These are phyloP conservation scores for Mucor circinelloides DNA, from an alignment of 371 early-diverging fungal species.

Conservation along the genomic window DNA sequence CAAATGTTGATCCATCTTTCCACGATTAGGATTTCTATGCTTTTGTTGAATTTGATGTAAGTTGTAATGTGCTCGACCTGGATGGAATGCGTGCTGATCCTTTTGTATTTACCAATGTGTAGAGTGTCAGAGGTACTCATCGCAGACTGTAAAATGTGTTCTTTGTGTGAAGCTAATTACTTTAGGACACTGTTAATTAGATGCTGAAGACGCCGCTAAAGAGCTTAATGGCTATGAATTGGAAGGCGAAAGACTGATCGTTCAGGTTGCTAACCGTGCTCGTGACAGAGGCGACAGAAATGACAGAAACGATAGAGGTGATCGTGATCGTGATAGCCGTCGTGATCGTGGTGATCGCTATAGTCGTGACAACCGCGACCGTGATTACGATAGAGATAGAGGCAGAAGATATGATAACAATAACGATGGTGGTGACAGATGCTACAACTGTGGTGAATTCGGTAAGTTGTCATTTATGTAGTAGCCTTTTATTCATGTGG, in stretches of 20 bases:
- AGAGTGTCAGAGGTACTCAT: constrained; percentile 25
- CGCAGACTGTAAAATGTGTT: background rate
- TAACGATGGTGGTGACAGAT: constrained; percentile 29
- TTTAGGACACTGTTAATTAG: constrained; percentile 19
- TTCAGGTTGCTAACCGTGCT: constrained; percentile 42
- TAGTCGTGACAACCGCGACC: constrained; percentile 16
- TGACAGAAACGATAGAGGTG: constrained; percentile 1
- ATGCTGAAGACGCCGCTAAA: constrained; percentile 78
- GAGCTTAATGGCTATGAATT: constrained; percentile 65
- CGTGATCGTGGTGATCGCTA: constrained; percentile 11
- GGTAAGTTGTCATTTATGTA: constrained; percentile 20
- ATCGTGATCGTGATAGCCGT: constrained; percentile 15
- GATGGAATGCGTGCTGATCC: background rate
- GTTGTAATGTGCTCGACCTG: background rate
- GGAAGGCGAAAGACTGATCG: constrained; percentile 40
- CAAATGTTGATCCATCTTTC: constrained; percentile 10
- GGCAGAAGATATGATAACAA: constrained; percentile 8
- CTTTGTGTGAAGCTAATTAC: background rate
- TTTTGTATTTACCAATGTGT: constrained; percentile 1
- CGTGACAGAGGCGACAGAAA: constrained; percentile 8
- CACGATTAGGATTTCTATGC: constrained; percentile 33
- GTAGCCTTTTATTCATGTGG: background rate
- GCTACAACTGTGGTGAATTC: constrained; percentile 49
- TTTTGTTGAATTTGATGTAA: constrained; percentile 62
- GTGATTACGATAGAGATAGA: constrained; percentile 21